Evolutionary conservation across 2,329 filamentous ascomycete species (phyloP).

Genomic region (Trichoderma sp.): DNA sequence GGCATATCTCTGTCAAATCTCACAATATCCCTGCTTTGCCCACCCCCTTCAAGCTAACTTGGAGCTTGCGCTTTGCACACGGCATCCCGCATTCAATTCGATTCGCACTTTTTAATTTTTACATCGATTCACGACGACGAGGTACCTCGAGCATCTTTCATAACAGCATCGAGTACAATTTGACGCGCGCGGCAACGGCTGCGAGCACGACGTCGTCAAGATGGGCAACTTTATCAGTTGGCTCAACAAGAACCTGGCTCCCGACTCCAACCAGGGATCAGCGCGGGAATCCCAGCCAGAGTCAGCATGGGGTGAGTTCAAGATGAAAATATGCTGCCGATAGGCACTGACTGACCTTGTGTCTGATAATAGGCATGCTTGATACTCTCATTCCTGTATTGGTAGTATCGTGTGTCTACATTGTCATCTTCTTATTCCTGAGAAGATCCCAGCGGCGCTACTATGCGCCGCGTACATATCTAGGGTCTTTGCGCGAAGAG

Average conservation of each 20-base stretch:
- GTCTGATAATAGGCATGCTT: constrained; percentile 36
- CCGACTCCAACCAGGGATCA: constrained; percentile 26
- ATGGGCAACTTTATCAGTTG: constrained; percentile 41
- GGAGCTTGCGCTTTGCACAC: not conserved
- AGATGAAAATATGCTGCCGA: not conserved
- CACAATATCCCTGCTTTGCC: not conserved
- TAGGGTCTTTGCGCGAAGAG: constrained; percentile 49
- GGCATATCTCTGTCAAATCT: not conserved
- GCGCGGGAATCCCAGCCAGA: constrained; percentile 27
- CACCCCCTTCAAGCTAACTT: not conserved
- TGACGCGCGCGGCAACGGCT: constrained; percentile 11
- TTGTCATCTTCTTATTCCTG: constrained; percentile 50
- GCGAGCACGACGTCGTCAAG: constrained; percentile 25
- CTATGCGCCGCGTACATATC: constrained; percentile 54
- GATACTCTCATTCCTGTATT: constrained; percentile 54
- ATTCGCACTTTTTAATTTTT: not conserved
- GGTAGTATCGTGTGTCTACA: constrained; percentile 46
- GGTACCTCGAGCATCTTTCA: not conserved
- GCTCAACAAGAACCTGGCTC: constrained; percentile 34
- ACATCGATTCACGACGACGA: not conserved
- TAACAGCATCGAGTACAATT: not conserved
- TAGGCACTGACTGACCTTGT: constrained; percentile 16
- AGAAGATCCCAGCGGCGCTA: constrained; percentile 50
- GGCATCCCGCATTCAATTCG: not conserved
- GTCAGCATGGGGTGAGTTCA: constrained; percentile 36